These are phyloP conservation scores for Capsicum rhomboideum DNA, from an alignment of 257 asterid species.

Conservation along the genomic window DNA sequence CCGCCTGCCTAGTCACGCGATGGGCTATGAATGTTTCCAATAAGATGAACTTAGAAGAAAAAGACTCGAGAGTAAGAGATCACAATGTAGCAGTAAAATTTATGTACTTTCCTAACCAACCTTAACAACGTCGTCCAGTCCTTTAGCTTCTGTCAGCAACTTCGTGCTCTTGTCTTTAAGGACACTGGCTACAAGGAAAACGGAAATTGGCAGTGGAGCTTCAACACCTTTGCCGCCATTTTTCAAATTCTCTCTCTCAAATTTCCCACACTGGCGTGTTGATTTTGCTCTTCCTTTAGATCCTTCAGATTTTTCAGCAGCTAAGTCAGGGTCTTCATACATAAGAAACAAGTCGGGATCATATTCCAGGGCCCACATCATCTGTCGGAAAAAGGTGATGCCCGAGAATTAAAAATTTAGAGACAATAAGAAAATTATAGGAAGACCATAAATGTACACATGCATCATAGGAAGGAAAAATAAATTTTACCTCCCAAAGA, in stretches of 20 bases:
- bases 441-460: background rate
- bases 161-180: slow-evolving; percentile 66
- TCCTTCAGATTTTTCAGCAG: slow-evolving; percentile 39
- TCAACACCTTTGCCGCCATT: slow-evolving; percentile 29
- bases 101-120: slow-evolving; percentile 14
- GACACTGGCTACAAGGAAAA: slow-evolving; percentile 85
- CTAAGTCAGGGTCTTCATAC: slow-evolving; percentile 50
- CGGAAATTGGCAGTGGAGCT: slow-evolving; percentile 72
- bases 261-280: slow-evolving; percentile 57
- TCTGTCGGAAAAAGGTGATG: slow-evolving; percentile 26
- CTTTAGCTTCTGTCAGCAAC: slow-evolving; percentile 77
- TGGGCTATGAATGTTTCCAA: background rate
- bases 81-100: background rate
- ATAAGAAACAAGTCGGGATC: slow-evolving; percentile 51
- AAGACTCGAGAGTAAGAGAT: background rate
- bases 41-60: background rate
- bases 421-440: too few relatives aligned
- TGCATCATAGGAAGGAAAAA: background rate
- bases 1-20: background rate
- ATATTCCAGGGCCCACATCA: slow-evolving; percentile 98
- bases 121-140: slow-evolving; percentile 86
- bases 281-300: slow-evolving; percentile 53
- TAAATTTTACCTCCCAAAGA: slow-evolving; percentile 80
- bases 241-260: slow-evolving; percentile 58
- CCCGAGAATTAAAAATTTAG: too few relatives aligned